These are phyloP conservation scores for Coemansia sp. DNA, from an alignment of 192 early-diverging fungal species.

Conservation along the genomic window DNA sequence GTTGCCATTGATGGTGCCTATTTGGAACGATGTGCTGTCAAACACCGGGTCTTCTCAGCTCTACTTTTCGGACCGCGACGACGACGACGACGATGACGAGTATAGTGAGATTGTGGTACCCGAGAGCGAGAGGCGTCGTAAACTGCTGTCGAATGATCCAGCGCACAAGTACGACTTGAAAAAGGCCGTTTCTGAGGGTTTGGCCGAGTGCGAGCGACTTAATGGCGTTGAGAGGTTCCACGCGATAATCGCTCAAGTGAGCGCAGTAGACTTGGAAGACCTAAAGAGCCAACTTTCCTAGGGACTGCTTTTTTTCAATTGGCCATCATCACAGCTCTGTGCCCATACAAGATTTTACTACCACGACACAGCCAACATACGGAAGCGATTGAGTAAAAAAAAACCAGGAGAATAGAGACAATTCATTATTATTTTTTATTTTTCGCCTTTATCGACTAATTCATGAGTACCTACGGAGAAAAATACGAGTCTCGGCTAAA, in stretches of 20 bases:
- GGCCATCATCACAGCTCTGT: background rate
- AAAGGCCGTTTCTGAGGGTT: constrained; percentile 17
- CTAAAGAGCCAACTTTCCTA: constrained; percentile 28
- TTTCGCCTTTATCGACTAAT: background rate
- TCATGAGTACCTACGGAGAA: constrained; percentile 48
- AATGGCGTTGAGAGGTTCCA: constrained; percentile 36
- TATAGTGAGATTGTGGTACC: constrained; percentile 12
- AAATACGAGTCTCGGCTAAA: constrained; percentile 52
- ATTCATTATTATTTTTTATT: background rate
- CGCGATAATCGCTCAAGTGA: constrained; percentile 28
- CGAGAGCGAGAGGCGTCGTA: constrained; percentile 26
- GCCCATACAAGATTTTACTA: background rate
- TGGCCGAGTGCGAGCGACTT: constrained; percentile 38
- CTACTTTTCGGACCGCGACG: constrained; percentile 25
- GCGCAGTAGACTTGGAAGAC: constrained; percentile 21
- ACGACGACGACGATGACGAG: constrained; percentile 4
- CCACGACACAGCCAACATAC: background rate
- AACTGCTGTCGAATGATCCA: constrained; percentile 29
- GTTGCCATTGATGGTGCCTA: constrained; percentile 39
- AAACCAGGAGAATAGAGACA: background rate
- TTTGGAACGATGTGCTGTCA: constrained; percentile 48
- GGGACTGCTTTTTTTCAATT: background rate
- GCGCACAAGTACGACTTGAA: constrained; percentile 33
- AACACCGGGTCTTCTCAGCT: constrained; percentile 36
- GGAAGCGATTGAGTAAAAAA: background rate